Evolutionary conservation across 306 rosid genomes (phyloP), one percentile per base, ranked within the genome.

Genomic region (Prunus mira): DNA sequence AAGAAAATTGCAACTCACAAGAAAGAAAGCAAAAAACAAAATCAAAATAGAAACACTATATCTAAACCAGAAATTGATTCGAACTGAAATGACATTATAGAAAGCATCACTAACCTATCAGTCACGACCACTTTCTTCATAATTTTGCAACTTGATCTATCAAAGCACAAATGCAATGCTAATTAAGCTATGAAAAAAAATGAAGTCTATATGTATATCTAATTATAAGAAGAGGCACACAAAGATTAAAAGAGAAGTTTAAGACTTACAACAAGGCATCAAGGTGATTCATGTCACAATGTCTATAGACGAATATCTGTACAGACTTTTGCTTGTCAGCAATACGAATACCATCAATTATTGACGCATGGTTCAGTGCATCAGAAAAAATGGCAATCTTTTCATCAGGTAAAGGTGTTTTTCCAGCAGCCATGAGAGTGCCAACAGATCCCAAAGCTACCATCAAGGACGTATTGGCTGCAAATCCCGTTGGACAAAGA

Each of bases 401-500:
- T 81, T 89, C 90, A 41, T 89, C 86, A 47, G 87, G 87, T 56
- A 84, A 87, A 66, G 89, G 84, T 68, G 74, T 76, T 79, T 65
- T 78, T 9, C 86, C 87, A 69, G 85, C 80, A 80, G 87, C 87
- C 81, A 95, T 76, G 83, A 92, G 96, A 55, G 96, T 77, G 79
- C 91, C 88, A 64, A 95, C 74, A 69, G 88, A 90, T 83, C 97
- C 98, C 56, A 95, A 71, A 27, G 95, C 88, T 32, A 90, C 93
- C 96, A 95, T 90, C 86, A 90, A 12, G 13, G 98, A 97, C 97
- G 90, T 92, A 88, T 95, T 95, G 83, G 98, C 98, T 52, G 98
- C 87, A 90, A 92, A 95, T 71, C 98, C 98, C 75, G 98, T 90
- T 73, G 97, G 97, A 87, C 97, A 92, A 84, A 95, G 98, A 81